Evolutionary conservation across 345 rosid species (phyloP).

Genomic region (Linum tenue): DNA sequence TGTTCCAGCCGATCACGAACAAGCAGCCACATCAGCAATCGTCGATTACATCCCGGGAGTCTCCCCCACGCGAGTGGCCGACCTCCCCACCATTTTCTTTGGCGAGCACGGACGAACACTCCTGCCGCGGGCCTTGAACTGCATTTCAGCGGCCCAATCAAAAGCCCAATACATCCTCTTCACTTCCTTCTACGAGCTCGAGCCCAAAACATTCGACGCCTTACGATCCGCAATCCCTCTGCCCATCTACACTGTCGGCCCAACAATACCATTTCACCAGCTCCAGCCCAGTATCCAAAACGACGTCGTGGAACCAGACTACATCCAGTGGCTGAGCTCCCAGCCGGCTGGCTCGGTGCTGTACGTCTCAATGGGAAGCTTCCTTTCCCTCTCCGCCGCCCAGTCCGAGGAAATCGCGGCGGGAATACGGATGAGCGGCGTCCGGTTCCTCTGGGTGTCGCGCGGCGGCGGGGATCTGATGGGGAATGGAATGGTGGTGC

Average conservation of each 20-base stretch:
- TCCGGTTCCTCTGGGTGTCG: slow-evolving; percentile 17
- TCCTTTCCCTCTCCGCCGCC: slow-evolving; percentile 15
- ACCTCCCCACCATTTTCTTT: slow-evolving; percentile 15
- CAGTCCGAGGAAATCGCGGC: slow-evolving; percentile 17
- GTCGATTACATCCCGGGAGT: slow-evolving; percentile 35
- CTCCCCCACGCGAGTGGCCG: slow-evolving; percentile 21
- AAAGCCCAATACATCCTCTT: slow-evolving; percentile 28
- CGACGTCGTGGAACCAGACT: neutral
- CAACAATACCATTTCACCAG: slow-evolving; percentile 14
- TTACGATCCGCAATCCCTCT: slow-evolving; percentile 10
- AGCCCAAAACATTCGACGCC: slow-evolving; percentile 16
- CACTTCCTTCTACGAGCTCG: slow-evolving; percentile 24
- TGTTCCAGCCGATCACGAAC: too few species aligned
- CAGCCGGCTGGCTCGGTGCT: slow-evolving; percentile 19
- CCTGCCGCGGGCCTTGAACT: neutral
- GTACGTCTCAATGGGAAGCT: slow-evolving; percentile 25
- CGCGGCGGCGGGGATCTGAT: too few species aligned
- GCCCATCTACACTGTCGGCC: slow-evolving; percentile 17
- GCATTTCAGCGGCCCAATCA: slow-evolving; percentile 11
- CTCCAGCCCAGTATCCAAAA: neutral
- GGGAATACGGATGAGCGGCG: slow-evolving; percentile 12
- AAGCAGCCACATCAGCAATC: slow-evolving; percentile 26
- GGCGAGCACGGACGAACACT: neutral
- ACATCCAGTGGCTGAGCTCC: slow-evolving; percentile 13
- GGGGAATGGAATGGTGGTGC: slow-evolving; percentile 15